A percentile compares a stretch with the other conserved stretches of the same genome.
phyloP scores from a whole-genome alignment of 768 basidiomycete genomes.

The Exidia glandulosa region DNA sequence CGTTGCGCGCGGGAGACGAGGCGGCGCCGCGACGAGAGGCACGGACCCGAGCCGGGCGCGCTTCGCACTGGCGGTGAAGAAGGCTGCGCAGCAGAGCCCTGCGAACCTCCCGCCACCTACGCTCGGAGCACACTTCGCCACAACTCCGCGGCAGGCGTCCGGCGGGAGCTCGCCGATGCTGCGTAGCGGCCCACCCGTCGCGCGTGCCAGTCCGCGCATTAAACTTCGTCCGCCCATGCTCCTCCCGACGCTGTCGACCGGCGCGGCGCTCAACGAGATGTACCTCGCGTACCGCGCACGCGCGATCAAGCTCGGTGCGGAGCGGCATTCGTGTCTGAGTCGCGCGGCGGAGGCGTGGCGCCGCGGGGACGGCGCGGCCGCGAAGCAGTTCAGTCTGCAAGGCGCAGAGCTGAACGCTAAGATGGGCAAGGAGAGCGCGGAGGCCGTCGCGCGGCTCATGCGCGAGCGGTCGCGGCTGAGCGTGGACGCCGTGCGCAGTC shows the following conservation, averaged over 20 bases:
- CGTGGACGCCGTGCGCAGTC: constrained; percentile 60
- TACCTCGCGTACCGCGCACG: constrained; percentile 86
- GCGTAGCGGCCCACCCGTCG: constrained; percentile 27
- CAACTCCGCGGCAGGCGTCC: constrained; percentile 2
- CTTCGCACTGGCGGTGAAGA: constrained; percentile 87
- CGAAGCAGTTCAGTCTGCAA: constrained; percentile 88
- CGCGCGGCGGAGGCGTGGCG: constrained; percentile 95
- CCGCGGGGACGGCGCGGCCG: constrained; percentile 88
- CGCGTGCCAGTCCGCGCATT: constrained; percentile 73
- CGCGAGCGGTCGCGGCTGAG: constrained; percentile 66
- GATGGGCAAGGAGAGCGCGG: constrained; percentile 78
- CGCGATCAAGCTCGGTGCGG: constrained; percentile 85
- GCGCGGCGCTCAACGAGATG: constrained; percentile 62
- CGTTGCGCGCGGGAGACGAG: constrained; percentile 28
- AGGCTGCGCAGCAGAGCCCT: constrained; percentile 19
- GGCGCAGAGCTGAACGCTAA: constrained; percentile 88
- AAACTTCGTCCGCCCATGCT: constrained; percentile 74
- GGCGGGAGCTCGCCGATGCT: constrained; percentile 1
- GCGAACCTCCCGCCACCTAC: constrained; percentile 39
- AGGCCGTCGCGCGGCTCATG: constrained; percentile 77
- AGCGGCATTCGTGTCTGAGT: constrained; percentile 86
- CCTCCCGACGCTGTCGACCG: constrained; percentile 82
- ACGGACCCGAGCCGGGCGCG: constrained; percentile 79
- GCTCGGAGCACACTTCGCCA: constrained; percentile 44
- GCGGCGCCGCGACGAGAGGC: constrained; percentile 24